Conservation (phyloP, 2,329 filamentous ascomycete species). For the Sporothrix pallida region DNA sequence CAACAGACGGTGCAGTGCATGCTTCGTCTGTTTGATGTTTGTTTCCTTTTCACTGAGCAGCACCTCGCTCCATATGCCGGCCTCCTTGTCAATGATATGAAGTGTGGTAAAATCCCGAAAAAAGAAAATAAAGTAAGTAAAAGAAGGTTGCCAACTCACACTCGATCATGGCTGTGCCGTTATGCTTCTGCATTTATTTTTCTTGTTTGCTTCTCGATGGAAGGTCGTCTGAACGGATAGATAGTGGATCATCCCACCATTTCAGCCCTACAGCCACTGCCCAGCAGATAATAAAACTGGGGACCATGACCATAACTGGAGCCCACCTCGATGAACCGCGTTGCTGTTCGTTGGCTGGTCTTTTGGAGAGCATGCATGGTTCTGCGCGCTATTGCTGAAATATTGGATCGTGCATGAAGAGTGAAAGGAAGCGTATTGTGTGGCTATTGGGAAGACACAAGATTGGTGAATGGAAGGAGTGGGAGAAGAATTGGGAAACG, state of each 20-base stretch:
- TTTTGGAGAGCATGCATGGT: no score
- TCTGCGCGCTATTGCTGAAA: not conserved
- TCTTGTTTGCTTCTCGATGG: not conserved
- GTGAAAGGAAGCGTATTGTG: not conserved
- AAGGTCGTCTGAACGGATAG: not conserved
- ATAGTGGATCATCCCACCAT: slow-evolving; percentile 17
- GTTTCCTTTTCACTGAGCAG: not conserved
- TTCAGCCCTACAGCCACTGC: slow-evolving; percentile 19
- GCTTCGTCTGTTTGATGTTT: not conserved
- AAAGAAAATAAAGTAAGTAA: not conserved
- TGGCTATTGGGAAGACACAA: not conserved
- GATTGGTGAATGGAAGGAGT: not conserved
- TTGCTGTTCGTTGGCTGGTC: not conserved
- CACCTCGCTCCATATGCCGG: not conserved
- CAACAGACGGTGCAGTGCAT: not conserved
- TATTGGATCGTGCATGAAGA: not conserved
- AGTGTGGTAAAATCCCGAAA: not conserved
- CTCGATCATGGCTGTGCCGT: not conserved
- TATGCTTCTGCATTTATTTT: not conserved
- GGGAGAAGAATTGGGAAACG: not conserved
- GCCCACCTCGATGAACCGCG: not conserved
- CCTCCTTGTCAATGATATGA: not conserved
- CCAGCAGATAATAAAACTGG: not conserved
- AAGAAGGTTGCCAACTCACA: not conserved
- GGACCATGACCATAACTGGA: not conserved